Evolutionary conservation across 1,284 basidiomycete species (phyloP), one percentile per base, ranked within the genome.

Genomic region (Ganoderma resinaceum): DNA sequence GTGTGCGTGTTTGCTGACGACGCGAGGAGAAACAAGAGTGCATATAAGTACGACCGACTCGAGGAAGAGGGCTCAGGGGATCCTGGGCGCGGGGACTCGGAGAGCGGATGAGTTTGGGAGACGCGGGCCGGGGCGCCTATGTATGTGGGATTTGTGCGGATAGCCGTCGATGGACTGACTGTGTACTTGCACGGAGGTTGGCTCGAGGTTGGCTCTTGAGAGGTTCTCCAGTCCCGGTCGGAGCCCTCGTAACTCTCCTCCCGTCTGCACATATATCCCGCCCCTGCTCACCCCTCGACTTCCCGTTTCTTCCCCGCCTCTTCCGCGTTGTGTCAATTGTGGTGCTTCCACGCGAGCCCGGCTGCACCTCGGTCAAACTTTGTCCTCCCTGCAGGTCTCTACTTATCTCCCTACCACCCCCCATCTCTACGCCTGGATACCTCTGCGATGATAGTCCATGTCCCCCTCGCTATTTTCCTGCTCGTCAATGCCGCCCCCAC

Each of bases 391-490:
- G 43, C 64, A 58, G 63, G 61, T 33, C 58, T 35, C 59, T 64
- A 61, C 65, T 66, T 62, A 69, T 49, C 61, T 68, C 63, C 40
- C 55, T 49, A 63, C 69, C 23, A 61, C 69, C 59, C 26, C 7
- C 61, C 49, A 12, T 60, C 55, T 40, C 3, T 14, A 42, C 66
- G 62, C 66, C 65, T 33, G 72, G 70, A 71, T 70, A 61, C 63
- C 12, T 11, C 59, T 62, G 61, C 33, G 42, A 75, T 75, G 74
- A 70, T 71, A 42, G n/a, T 71, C n/a, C 73, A 71, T 66, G 42
- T 76, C 63, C 69, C 71, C n/a, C 67, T 77, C 58, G 58, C 80
- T 63, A 65, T 84, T 65, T 72, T 81, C 40, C 76, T 85, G 59
- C 77, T 85, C 65, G 65, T 78, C 59, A 72, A 62, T 65, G 77